Conservation (phyloP, 306 rosid genomes). For the Clitoria ternatea region DNA sequence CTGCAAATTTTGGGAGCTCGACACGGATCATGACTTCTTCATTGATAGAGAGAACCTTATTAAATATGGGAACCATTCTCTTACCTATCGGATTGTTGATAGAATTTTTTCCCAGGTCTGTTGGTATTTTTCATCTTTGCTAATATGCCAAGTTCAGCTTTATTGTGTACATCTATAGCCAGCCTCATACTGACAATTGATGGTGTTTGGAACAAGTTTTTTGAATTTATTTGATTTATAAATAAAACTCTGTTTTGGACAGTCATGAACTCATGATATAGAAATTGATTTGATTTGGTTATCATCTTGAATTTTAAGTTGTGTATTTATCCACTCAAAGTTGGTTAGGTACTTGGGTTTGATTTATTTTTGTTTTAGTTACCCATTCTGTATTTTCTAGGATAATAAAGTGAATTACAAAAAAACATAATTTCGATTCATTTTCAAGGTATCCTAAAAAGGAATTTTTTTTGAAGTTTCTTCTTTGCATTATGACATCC, state of each 20-base stretch:
- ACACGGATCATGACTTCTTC: conserved; percentile 94
- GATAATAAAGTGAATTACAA: neutral
- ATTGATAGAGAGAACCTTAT: conserved; percentile 98
- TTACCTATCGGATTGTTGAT: conserved; percentile 98
- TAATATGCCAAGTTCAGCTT: conserved; percentile 4
- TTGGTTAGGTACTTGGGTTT: conserved; percentile 15
- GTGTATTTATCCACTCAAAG: neutral
- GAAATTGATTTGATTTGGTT: neutral
- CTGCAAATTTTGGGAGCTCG: conserved; percentile 99
- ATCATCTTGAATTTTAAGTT: neutral
- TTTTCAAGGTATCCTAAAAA: conserved; percentile 15
- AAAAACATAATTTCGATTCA: neutral
- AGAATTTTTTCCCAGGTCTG: conserved; percentile 99
- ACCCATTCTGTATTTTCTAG: neutral
- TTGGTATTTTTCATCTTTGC: conserved; percentile 16
- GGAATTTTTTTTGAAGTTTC: neutral
- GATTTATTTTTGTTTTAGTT: conserved; percentile 3
- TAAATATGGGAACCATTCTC: conserved; percentile 99
- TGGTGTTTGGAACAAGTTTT: conserved; percentile 1
- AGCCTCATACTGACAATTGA: neutral
- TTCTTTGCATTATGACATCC: neutral
- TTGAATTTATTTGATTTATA: conserved; percentile 6
- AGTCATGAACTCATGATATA: neutral
- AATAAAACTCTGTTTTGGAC: neutral
- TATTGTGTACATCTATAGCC: neutral